Evolutionary conservation across 768 basidiomycete species (phyloP).

Genomic region (Macrolepiota dolichaula): DNA sequence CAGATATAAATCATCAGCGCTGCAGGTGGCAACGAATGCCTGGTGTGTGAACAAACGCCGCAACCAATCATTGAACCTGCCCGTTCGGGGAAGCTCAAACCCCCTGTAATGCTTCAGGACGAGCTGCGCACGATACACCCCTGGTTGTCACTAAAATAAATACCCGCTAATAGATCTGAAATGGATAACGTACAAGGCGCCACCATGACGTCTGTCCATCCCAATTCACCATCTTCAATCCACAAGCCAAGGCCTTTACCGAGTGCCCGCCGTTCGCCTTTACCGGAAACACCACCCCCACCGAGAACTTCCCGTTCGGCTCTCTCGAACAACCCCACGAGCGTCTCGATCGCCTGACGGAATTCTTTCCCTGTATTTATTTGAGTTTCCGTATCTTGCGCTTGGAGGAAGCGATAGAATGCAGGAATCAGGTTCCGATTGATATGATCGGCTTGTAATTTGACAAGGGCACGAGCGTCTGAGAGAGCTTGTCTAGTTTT

Average conservation of each 20-base stretch:
- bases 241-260: constrained; percentile 53
- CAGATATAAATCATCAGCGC: constrained; percentile 61
- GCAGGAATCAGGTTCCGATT: constrained; percentile 63
- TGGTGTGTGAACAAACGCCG: constrained; percentile 54
- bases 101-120: constrained; percentile 68
- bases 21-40: constrained; percentile 64
- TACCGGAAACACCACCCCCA: constrained; percentile 34
- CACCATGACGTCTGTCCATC: constrained; percentile 64
- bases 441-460: constrained; percentile 67
- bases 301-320: constrained; percentile 43
- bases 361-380: constrained; percentile 52
- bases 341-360: constrained; percentile 41
- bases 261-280: constrained; percentile 35
- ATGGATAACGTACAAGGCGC: constrained; percentile 55
- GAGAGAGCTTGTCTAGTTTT: neutral
- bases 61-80: constrained; percentile 51
- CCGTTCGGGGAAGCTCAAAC: constrained; percentile 50
- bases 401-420: constrained; percentile 75
- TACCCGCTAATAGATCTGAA: neutral
- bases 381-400: constrained; percentile 55
- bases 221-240: constrained; percentile 50
- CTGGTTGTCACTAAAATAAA: constrained; percentile 27
- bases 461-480: constrained; percentile 68
- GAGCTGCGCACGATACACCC: constrained; percentile 64
- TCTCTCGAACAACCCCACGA: constrained; percentile 56